These are phyloP conservation scores for Podosphaera fusca DNA, from an alignment of 2,329 filamentous ascomycete species.

Conservation along the genomic window DNA sequence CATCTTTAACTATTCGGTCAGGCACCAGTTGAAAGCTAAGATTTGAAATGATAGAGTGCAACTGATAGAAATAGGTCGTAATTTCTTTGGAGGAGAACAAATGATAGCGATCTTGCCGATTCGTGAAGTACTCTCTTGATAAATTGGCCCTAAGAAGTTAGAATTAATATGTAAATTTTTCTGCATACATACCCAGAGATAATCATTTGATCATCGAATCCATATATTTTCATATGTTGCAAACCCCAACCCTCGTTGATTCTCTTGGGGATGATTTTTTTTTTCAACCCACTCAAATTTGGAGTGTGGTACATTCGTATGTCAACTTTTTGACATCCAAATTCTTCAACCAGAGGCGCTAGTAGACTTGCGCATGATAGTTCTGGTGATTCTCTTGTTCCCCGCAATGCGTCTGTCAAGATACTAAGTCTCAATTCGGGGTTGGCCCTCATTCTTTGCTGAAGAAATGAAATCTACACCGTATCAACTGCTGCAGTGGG, in stretches of 20 bases:
- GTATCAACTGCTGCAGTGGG: conserved; percentile 4
- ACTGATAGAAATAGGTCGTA: conserved; percentile 56
- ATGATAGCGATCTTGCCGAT: conserved; percentile 86
- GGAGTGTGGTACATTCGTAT: conserved; percentile 97
- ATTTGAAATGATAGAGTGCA: conserved; percentile 55
- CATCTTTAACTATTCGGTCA: conserved; percentile 25
- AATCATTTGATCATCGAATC: conserved; percentile 84
- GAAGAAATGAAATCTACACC: conserved; percentile 46
- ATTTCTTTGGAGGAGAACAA: conserved; percentile 60
- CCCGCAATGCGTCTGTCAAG: conserved; percentile 72
- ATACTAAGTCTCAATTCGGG: conserved; percentile 64
- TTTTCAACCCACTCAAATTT: conserved; percentile 70
- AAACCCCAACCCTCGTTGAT: conserved; percentile 97
- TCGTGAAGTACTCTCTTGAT: conserved; percentile 85
- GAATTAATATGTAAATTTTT: conserved; percentile 1
- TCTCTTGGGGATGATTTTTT: conserved; percentile 61
- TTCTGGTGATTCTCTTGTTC: conserved; percentile 71
- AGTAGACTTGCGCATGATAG: conserved; percentile 76
- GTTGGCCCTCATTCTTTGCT: conserved; percentile 49
- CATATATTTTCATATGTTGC: conserved; percentile 98
- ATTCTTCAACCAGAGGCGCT: conserved; percentile 60
- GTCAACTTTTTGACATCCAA: conserved; percentile 65
- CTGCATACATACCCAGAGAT: conserved; percentile 46
- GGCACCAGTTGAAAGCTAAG: conserved; percentile 66
- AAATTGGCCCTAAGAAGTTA: conserved; percentile 44